phyloP scores from a whole-genome alignment of 805 yeast species.

The Sungouiozyma ichnusensis region DNA sequence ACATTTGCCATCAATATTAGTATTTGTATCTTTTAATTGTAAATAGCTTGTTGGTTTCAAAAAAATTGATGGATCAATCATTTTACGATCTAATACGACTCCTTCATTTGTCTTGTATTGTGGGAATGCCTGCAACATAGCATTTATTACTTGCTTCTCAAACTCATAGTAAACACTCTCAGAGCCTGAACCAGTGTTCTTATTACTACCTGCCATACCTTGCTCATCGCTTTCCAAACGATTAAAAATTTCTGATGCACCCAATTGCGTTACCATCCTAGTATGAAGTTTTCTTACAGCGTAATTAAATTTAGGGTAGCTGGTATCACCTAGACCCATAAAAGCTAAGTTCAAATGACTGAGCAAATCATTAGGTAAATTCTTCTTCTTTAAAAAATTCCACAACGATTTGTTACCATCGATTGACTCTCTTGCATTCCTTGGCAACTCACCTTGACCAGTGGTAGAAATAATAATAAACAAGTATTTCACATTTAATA shows the following conservation, averaged over 20 bases:
- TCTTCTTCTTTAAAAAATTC: slow-evolving; percentile 58
- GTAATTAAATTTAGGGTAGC: slow-evolving; percentile 79
- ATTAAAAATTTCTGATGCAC: slow-evolving; percentile 59
- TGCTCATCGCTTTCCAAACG: slow-evolving; percentile 88
- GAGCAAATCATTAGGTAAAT: slow-evolving; percentile 51
- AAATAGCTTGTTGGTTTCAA: slow-evolving; percentile 23
- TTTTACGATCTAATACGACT: slow-evolving; percentile 11
- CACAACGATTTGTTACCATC: slow-evolving; percentile 37
- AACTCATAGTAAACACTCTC: slow-evolving; percentile 73
- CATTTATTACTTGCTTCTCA: slow-evolving; percentile 41
- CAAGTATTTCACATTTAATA: slow-evolving; percentile 38
- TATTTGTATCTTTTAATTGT: slow-evolving; percentile 1
- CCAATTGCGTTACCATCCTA: slow-evolving; percentile 61
- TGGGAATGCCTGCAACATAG: slow-evolving; percentile 29
- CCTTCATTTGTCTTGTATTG: slow-evolving; percentile 9
- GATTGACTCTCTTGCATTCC: slow-evolving; percentile 45
- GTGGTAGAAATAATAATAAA: slow-evolving; percentile 67
- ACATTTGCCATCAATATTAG: not conserved
- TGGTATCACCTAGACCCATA: slow-evolving; percentile 89
- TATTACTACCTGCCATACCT: slow-evolving; percentile 50
- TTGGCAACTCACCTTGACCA: slow-evolving; percentile 91
- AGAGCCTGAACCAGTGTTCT: slow-evolving; percentile 31
- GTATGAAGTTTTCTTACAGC: slow-evolving; percentile 79
- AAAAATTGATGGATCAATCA: slow-evolving; percentile 16
- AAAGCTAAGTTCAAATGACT: slow-evolving; percentile 54